A percentile compares a stretch with the other conserved stretches of the same genome.
Conservation (phyloP, 306 rosid genomes). For the Trichosanthes truncata region DNA sequence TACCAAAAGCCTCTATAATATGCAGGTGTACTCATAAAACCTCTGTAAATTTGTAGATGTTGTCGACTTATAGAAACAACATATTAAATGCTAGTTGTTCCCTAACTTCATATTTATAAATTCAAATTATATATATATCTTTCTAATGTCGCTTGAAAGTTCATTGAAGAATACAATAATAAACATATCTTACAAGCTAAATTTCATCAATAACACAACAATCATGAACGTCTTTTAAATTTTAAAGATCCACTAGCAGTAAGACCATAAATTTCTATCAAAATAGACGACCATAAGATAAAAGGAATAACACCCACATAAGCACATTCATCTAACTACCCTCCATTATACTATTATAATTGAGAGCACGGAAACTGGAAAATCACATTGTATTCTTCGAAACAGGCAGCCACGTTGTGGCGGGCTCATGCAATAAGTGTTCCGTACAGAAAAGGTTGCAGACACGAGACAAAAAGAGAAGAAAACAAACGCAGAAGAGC, state of each 20-base stretch:
- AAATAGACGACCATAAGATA: background rate
- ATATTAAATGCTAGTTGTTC: background rate
- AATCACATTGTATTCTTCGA: background rate
- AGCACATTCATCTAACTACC: background rate
- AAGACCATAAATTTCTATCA: background rate
- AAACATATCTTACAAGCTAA: background rate
- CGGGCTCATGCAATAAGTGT: background rate
- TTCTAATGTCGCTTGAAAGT: background rate
- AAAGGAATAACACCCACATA: background rate
- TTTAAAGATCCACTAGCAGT: background rate
- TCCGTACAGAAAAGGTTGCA: too few relatives aligned
- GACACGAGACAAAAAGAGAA: too few relatives aligned
- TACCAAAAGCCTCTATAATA: background rate
- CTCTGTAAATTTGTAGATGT: background rate
- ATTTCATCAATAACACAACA: background rate
- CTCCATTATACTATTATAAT: background rate
- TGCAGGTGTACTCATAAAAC: background rate
- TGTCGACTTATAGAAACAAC: background rate
- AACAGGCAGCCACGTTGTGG: background rate
- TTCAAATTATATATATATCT: background rate
- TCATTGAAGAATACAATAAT: background rate
- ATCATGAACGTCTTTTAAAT: background rate
- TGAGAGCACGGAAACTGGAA: background rate
- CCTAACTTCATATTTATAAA: background rate
- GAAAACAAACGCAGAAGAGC: background rate